A percentile compares a stretch with the other conserved stretches of the same genome.
These are phyloP conservation scores for Pichia exigua DNA, from an alignment of 805 yeast genomes.

Conservation along the genomic window DNA sequence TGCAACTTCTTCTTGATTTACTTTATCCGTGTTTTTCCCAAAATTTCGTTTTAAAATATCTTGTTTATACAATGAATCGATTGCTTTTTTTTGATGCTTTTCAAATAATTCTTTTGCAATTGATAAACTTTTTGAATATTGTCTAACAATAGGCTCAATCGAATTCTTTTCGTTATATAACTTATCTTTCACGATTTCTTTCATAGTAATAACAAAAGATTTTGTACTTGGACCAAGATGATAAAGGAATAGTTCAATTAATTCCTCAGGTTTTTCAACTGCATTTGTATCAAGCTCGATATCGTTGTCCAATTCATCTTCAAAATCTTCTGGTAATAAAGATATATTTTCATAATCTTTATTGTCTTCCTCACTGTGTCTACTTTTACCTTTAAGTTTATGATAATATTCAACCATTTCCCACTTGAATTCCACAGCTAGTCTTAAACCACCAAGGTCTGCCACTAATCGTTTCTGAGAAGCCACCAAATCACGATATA, in stretches of 20 bases:
- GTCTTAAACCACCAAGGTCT: conserved; percentile 58
- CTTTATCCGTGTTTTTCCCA: conserved; percentile 32
- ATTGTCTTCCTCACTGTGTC: neutral
- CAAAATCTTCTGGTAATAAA: neutral
- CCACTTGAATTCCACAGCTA: conserved; percentile 64
- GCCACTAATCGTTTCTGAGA: conserved; percentile 45
- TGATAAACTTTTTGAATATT: conserved; percentile 38
- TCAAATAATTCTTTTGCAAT: conserved; percentile 50
- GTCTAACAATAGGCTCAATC: conserved; percentile 33
- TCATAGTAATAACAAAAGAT: conserved; percentile 55
- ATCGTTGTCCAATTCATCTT: conserved; percentile 14
- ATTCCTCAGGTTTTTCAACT: conserved; percentile 31
- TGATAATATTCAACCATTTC: conserved; percentile 30
- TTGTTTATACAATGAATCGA: conserved; percentile 50
- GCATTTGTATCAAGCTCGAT: conserved; percentile 20
- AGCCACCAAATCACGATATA: conserved; percentile 39
- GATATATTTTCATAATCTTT: neutral
- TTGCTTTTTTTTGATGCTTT: conserved; percentile 47
- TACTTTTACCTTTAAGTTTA: neutral
- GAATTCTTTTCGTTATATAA: conserved; percentile 41
- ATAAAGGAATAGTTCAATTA: conserved; percentile 59
- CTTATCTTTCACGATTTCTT: conserved; percentile 50
- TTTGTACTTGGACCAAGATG: conserved; percentile 68
- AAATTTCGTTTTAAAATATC: conserved; percentile 37
- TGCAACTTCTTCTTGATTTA: conserved; percentile 72